These are phyloP conservation scores for Staphylotrichum tortipilum DNA, from an alignment of 495 filamentous ascomycete genomes.

Conservation along the genomic window DNA sequence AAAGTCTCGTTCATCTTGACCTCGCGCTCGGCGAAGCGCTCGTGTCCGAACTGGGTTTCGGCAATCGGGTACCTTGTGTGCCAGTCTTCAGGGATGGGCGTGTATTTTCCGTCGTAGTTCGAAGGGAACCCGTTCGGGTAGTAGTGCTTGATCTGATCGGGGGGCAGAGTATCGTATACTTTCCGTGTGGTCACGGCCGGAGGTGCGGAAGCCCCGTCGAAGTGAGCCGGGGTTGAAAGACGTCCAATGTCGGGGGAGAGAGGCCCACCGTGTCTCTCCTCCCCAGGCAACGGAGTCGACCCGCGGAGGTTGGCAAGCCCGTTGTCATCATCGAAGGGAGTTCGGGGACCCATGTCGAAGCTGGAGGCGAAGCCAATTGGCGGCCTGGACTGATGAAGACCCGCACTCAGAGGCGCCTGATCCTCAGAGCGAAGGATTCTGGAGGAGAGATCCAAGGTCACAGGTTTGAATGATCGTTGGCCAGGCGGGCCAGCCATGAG, in stretches of 20 bases:
- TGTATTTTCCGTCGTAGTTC: slow-evolving; percentile 9
- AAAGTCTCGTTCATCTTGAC: slow-evolving; percentile 21
- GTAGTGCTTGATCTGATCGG: slow-evolving; percentile 12
- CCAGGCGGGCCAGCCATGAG: slow-evolving; percentile 42
- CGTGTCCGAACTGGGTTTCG: neutral
- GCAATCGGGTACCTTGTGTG: slow-evolving; percentile 1
- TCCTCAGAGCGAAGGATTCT: slow-evolving; percentile 1
- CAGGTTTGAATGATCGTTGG: slow-evolving; percentile 30
- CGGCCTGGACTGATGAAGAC: neutral
- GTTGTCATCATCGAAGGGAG: neutral
- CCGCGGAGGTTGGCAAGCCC: neutral
- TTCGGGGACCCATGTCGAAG: neutral
- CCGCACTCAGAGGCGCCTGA: neutral
- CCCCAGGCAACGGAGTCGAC: neutral
- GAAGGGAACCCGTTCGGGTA: slow-evolving; percentile 12
- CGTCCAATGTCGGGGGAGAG: neutral
- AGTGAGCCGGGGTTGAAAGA: neutral
- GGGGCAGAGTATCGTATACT: slow-evolving; percentile 18
- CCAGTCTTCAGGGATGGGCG: slow-evolving; percentile 5
- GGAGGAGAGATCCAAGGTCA: slow-evolving; percentile 19
- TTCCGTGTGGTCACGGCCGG: neutral
- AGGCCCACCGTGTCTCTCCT: neutral
- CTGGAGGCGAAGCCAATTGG: neutral
- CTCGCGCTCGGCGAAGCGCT: slow-evolving; percentile 4
- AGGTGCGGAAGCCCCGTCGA: neutral